These are phyloP conservation scores for Apiotrichum siamense DNA, from an alignment of 1,284 basidiomycete genomes.

Conservation along the genomic window DNA sequence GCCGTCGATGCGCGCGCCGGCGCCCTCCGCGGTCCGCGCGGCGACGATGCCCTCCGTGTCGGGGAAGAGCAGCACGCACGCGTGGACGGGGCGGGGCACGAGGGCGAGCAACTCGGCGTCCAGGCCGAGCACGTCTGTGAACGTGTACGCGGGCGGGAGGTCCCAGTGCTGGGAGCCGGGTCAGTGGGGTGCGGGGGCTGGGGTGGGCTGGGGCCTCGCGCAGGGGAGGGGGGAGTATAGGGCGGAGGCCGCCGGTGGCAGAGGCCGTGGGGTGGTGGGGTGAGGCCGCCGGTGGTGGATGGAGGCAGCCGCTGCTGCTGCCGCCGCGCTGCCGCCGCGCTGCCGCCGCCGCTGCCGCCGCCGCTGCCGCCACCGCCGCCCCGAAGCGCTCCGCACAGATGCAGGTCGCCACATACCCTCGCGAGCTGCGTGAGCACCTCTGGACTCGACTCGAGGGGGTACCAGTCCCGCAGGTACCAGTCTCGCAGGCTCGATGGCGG, in stretches of 20 bases:
- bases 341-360: no score
- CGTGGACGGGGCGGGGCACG: constrained; percentile 49
- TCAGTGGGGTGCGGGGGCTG: neutral
- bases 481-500: no score
- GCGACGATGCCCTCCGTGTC: constrained; percentile 20
- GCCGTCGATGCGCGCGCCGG: neutral
- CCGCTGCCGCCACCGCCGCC: no score
- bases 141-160: constrained; percentile 42
- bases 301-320: no score
- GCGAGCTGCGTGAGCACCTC: constrained; percentile 19
- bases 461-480: constrained; percentile 16
- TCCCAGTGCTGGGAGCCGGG: constrained; percentile 31
- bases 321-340: no score
- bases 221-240: neutral
- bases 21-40: constrained; percentile 7
- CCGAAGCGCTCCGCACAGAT: neutral
- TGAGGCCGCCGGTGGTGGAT: no score
- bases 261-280: no score
- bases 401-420: constrained; percentile 3
- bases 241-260: no score
- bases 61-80: constrained; percentile 51
- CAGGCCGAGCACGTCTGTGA: constrained; percentile 51
- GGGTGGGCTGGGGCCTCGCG: neutral
- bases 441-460: constrained; percentile 18
- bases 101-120: constrained; percentile 51